Conservation (phyloP, 495 filamentous ascomycete species). For the Rostrohypoxylon terebratum region DNA sequence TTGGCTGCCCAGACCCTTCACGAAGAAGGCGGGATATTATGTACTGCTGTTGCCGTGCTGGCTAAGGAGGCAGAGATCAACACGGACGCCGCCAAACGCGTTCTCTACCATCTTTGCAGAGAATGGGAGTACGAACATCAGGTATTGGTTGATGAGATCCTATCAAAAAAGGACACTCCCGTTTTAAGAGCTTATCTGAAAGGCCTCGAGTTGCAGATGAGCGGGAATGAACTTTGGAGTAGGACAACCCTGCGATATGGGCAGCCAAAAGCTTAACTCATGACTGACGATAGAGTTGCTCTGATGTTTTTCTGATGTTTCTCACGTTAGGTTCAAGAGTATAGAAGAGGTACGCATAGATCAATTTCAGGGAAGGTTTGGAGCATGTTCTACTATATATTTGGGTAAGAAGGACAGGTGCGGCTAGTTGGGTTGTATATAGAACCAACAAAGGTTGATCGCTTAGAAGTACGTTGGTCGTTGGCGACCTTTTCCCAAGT, state of each 20-base stretch:
- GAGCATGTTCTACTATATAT: background rate
- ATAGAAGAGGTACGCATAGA: background rate
- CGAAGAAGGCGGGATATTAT: slow-evolving; percentile 50
- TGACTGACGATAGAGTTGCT: background rate
- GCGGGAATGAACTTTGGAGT: slow-evolving; percentile 61
- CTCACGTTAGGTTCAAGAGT: background rate
- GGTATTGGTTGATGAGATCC: slow-evolving; percentile 31
- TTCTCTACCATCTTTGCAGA: slow-evolving; percentile 50
- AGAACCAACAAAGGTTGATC: background rate
- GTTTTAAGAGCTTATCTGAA: slow-evolving; percentile 45
- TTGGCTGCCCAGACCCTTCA: slow-evolving; percentile 31
- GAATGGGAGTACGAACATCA: slow-evolving; percentile 50
- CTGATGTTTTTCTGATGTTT: too few relatives aligned
- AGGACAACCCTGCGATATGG: slow-evolving; percentile 27
- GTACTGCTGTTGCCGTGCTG: slow-evolving; percentile 47
- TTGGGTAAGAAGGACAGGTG: background rate
- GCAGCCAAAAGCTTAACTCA: background rate
- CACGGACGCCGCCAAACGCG: slow-evolving; percentile 42
- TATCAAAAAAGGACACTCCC: slow-evolving; percentile 13
- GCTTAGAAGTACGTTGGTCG: too few relatives aligned
- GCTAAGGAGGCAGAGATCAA: slow-evolving; percentile 38
- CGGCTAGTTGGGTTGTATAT: background rate
- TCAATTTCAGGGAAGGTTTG: background rate
- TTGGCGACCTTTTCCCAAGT: background rate
- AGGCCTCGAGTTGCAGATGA: slow-evolving; percentile 56